Conservation (phyloP, 2,329 filamentous ascomycete species). For the Niveomyces coronatus region DNA sequence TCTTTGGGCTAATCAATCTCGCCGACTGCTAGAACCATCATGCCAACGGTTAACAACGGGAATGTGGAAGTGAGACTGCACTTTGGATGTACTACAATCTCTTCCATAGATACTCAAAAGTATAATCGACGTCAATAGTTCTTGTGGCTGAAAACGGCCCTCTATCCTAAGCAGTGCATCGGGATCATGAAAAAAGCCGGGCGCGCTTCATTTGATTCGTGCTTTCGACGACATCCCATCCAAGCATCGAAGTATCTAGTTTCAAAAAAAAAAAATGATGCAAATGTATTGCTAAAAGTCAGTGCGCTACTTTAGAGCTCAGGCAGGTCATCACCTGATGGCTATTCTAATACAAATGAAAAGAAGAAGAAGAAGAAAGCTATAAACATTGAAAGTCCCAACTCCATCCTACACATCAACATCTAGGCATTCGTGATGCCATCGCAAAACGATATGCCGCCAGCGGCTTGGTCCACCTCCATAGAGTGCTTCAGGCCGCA, state of each 20-base stretch:
- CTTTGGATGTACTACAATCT: too few relatives aligned
- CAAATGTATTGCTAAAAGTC: background rate
- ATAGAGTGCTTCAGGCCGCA: constrained; percentile 41
- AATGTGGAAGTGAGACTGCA: background rate
- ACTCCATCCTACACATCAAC: too few relatives aligned
- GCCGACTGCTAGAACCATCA: constrained; percentile 10
- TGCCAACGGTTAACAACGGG: background rate
- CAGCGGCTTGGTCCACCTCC: constrained; percentile 31
- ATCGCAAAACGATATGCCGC: constrained; percentile 10
- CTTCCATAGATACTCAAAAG: background rate
- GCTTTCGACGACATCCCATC: background rate
- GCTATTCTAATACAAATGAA: constrained; percentile 4
- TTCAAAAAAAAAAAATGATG: background rate
- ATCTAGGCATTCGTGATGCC: constrained; percentile 7
- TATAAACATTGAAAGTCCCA: background rate
- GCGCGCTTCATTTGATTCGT: background rate
- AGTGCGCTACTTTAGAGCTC: constrained; percentile 5
- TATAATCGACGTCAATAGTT: background rate
- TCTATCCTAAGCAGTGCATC: too few relatives aligned
- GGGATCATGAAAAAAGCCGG: too few relatives aligned
- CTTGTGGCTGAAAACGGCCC: too few relatives aligned
- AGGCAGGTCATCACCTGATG: constrained; percentile 8
- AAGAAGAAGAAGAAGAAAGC: background rate
- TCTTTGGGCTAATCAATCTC: constrained; percentile 10
- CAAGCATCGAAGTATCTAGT: too few relatives aligned